A percentile compares a stretch with the other conserved stretches of the same genome.
Evolutionary conservation across 352 stramenopile species (phyloP).

Genomic region (Pythium brachiatum): DNA sequence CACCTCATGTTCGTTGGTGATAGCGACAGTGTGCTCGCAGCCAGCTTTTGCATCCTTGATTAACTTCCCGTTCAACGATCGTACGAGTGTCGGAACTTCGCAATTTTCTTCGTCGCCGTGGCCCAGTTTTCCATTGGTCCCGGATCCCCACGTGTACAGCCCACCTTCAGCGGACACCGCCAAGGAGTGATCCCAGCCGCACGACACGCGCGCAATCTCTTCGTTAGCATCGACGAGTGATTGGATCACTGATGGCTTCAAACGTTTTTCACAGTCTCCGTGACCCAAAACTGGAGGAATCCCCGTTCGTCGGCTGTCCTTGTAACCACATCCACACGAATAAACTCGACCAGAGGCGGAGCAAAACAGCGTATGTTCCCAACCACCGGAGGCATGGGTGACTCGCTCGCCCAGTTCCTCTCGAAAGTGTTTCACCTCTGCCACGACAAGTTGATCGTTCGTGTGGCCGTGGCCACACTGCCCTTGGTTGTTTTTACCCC

Average conservation of each 20-base stretch:
- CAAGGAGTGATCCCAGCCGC: conserved; percentile 83
- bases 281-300: conserved; percentile 81
- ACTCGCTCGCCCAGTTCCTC: conserved; percentile 48
- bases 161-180: conserved; percentile 51
- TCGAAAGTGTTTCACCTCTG: conserved; percentile 54
- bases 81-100: conserved; percentile 55
- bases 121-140: conserved; percentile 78
- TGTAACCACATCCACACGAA: conserved; percentile 79
- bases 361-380: conserved; percentile 83
- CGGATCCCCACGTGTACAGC: conserved; percentile 80
- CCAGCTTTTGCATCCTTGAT: conserved; percentile 74
- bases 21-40: conserved; percentile 72
- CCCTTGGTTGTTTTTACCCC: conserved; percentile 87
- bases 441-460: conserved; percentile 60
- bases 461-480: conserved; percentile 79
- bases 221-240: conserved; percentile 49
- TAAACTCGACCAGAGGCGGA: conserved; percentile 62
- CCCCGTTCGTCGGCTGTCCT: conserved; percentile 73
- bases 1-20: conserved; percentile 58
- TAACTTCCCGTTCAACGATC: conserved; percentile 39
- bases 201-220: conserved; percentile 62
- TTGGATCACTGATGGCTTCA: conserved; percentile 58
- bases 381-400: conserved; percentile 59
- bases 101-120: conserved; percentile 82
- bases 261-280: conserved; percentile 61